Evolutionary conservation across 371 early-diverging fungal species (phyloP), one percentile per base, ranked within the genome.

Genomic region (Haplosporangium sp.): DNA sequence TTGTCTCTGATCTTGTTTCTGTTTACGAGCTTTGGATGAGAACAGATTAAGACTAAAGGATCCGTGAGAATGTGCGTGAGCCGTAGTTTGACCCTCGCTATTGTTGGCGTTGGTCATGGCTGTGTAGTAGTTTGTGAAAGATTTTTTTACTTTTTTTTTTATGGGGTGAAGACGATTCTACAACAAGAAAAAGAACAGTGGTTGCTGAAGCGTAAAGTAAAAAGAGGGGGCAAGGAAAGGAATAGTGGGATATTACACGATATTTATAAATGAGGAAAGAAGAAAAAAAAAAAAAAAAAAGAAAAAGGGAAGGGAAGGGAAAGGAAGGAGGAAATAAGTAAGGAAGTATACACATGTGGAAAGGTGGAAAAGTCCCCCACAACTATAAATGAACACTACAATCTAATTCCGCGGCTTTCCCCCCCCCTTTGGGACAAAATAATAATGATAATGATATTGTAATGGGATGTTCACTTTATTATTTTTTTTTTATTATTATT

Each of bases 1-100:
- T 34, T 59, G 55, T 27, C 77, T 63, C 17, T 27, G 71, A 2
- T 42, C 60, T 15, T 61, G 48, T n/a, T 67, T 71, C 59, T 39
- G 62, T 20, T 50, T 42, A 47, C 48, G 65, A 17, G 15, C 17
- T 19, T 63, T 45, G 10, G 55, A 50, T 15, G 67, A 20, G 38
- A 37, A 52, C 20, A 19, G 35, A 17, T 42, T 50, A 19, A 61
- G 50, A 3, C 48, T 10, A 17, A 57, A 57, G 17, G 42, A 4
- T 9, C 44, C 39, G 6, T 55, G 38, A 3, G 11, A 11, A n/a
- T 45, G 40, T 2, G 57, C 48, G 45, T 61, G 58, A 38, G 70
- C 52, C 20, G 58, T 57, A 44, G 42, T 39, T n/a, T 34, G 55
- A 61, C 27, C 40, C 17, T 65, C 56, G 56, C 13, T 34, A 34